Percentiles rank a stretch among this genome's conserved stretches.
Evolutionary conservation across 768 basidiomycete genomes (phyloP).

Genomic region (Tephrocybe sp.): DNA sequence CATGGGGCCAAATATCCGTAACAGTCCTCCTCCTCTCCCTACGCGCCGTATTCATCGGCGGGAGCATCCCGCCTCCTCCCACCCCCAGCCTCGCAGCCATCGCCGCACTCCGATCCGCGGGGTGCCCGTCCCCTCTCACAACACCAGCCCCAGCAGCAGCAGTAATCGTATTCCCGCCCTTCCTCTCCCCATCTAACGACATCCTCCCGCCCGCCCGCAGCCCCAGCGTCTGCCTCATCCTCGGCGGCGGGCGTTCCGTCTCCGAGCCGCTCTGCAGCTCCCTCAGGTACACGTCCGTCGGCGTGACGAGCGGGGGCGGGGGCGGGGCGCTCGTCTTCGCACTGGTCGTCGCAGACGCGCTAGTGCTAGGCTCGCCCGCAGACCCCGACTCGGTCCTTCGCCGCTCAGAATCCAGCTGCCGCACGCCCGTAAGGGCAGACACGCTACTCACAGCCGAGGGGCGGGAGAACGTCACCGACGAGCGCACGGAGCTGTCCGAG

Average conservation of each 20-base stretch:
- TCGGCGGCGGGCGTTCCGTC: slow-evolving; percentile 47
- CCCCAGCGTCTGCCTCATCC: slow-evolving; percentile 40
- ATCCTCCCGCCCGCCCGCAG: slow-evolving; percentile 32
- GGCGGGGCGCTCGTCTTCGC: slow-evolving; percentile 15
- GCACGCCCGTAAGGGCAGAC: slow-evolving; percentile 52
- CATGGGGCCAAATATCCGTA: slow-evolving; percentile 43
- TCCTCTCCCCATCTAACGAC: slow-evolving; percentile 42
- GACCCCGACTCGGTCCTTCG: slow-evolving; percentile 29
- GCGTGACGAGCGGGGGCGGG: slow-evolving; percentile 7
- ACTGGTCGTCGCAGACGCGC: slow-evolving; percentile 10
- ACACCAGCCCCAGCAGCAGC: neutral
- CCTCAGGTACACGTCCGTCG: too few species aligned
- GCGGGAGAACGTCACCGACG: slow-evolving; percentile 64
- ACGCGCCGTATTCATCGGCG: slow-evolving; percentile 19
- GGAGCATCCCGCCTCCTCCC: slow-evolving; percentile 13
- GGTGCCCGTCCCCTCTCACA: slow-evolving; percentile 19
- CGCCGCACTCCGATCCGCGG: slow-evolving; percentile 26
- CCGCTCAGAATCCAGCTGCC: slow-evolving; percentile 45
- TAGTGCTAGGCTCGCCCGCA: slow-evolving; percentile 21
- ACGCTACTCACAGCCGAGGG: slow-evolving; percentile 51
- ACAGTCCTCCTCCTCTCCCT: slow-evolving; percentile 44
- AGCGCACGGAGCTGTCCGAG: slow-evolving; percentile 44
- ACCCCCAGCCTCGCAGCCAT: slow-evolving; percentile 22
- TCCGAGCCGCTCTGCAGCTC: slow-evolving; percentile 36
- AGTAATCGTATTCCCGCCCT: neutral